Percentiles rank a stretch among this genome's conserved stretches.
Conservation (phyloP, 2,329 filamentous ascomycete species). For the Aspergillus eucalypticola region DNA sequence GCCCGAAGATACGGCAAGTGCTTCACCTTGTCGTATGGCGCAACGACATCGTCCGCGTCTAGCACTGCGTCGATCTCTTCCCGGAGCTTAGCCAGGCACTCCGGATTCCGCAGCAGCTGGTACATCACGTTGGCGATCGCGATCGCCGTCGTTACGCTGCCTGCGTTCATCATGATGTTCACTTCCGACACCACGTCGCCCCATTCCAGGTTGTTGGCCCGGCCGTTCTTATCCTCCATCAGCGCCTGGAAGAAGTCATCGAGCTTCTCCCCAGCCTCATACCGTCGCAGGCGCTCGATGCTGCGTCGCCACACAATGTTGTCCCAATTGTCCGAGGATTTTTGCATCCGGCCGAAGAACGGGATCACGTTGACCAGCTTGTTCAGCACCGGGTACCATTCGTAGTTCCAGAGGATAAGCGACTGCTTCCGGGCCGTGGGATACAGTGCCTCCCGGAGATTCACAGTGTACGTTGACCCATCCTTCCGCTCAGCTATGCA, state of each 20-base stretch:
- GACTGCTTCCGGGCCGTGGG: constrained; percentile 54
- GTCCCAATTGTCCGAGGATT: constrained; percentile 47
- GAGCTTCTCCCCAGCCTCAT: constrained; percentile 54
- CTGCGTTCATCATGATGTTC: constrained; percentile 49
- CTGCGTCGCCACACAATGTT: constrained; percentile 50
- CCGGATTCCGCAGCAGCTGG: constrained; percentile 53
- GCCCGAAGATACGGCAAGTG: constrained; percentile 56
- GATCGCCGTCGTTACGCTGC: constrained; percentile 55
- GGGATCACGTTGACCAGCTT: constrained; percentile 52
- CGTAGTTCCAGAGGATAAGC: constrained; percentile 40
- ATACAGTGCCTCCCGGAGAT: constrained; percentile 55
- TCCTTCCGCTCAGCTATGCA: constrained; percentile 47
- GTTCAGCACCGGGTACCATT: constrained; percentile 52
- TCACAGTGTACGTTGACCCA: constrained; percentile 49
- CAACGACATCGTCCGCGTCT: constrained; percentile 46
- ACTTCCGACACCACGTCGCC: constrained; percentile 61
- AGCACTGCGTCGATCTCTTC: constrained; percentile 51
- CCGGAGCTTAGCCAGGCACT: constrained; percentile 41
- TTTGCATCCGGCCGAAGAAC: constrained; percentile 40
- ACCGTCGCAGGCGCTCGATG: constrained; percentile 32
- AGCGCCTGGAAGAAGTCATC: constrained; percentile 61
- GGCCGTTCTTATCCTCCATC: constrained; percentile 54
- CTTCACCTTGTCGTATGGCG: constrained; percentile 53
- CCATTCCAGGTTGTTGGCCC: constrained; percentile 53
- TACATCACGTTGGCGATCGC: constrained; percentile 57